phyloP scores from a whole-genome alignment of 169 alveolate species.

The Plasmodium cynomolgi region DNA sequence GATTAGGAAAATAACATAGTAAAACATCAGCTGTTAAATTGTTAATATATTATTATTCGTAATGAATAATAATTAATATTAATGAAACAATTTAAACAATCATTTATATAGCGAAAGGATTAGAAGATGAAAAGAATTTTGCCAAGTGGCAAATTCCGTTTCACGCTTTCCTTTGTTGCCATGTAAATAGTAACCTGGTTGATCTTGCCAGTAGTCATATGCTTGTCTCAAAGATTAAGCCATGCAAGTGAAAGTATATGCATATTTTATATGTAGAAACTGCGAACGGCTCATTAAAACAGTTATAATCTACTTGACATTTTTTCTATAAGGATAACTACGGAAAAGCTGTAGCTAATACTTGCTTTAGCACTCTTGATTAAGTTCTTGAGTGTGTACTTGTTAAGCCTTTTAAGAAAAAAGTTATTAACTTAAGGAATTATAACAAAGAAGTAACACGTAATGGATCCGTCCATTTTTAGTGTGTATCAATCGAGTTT shows the following conservation, averaged over 20 bases:
- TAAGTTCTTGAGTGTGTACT: neutral
- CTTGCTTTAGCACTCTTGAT: slow-evolving; percentile 21
- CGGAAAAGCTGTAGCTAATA: slow-evolving; percentile 76
- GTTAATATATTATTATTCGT: neutral
- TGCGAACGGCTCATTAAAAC: slow-evolving; percentile 89
- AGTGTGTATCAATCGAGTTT: slow-evolving; percentile 66
- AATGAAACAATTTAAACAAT: neutral
- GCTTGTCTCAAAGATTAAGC: slow-evolving; percentile 96
- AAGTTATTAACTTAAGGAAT: slow-evolving; percentile 49
- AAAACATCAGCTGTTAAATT: neutral
- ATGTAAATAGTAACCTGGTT: slow-evolving; percentile 90
- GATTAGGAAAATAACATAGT: neutral
- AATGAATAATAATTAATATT: neutral
- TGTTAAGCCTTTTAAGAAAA: slow-evolving; percentile 40
- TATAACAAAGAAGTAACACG: slow-evolving; percentile 74
- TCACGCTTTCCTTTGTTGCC: neutral
- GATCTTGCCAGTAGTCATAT: slow-evolving; percentile 98
- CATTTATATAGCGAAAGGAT: neutral
- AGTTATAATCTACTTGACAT: slow-evolving; percentile 80
- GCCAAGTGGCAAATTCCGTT: neutral
- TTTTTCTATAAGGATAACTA: slow-evolving; percentile 73
- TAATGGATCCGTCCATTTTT: slow-evolving; percentile 76
- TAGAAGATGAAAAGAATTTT: neutral
- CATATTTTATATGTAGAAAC: no score
- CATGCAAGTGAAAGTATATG: slow-evolving; percentile 94